Evolutionary conservation across 805 yeast species (phyloP), one percentile per base, ranked within the genome.

Genomic region (Suhomyces vadensis): DNA sequence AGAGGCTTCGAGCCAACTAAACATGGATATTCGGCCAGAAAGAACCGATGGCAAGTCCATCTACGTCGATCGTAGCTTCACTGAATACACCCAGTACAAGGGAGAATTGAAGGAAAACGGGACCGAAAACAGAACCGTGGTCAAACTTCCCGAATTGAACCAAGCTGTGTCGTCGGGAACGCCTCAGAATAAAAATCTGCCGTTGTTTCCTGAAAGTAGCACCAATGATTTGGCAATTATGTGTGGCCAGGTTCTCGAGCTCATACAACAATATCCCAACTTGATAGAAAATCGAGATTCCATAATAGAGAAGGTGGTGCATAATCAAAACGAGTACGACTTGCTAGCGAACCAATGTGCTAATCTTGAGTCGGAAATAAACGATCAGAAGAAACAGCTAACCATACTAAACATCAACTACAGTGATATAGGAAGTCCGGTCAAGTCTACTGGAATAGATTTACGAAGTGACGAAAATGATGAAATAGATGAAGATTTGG

Each of bases 31-130:
- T n/a, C 60, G 59, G 9, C 73, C 75, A 1, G 75, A 69, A 41
- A 57, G 86, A 19, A 66, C 67, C 22, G 85, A 81, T 52, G 84
- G 83, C 0, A 73, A 72, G 39, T 48, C 56, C 44, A 55, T 56
- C 13, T 67, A 50, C 55, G 54, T 51, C 10, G 73, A 60, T 51
- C 61, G 51, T 27, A 74, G 63, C 44, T 62, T 56, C 39, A 63
- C 53, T 48, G 72, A 39, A 17, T 39, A 37, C 25, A 17, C 14
- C 17, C 39, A 43, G 29, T 51, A 41, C 52, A 63, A 42, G 58
- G 53, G 33, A 10, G 41, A 36, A 4, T 11, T 33, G 7, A 13
- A 21, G 10, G 39, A 37, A 17, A 29, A 23, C 47, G 61, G 50
- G 58, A 63, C 21, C 49, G 57, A 35, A 48, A 47, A 54, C 49